These are phyloP conservation scores for Trypanosoma melophagium DNA, from an alignment of 208 protist genomes.

Conservation along the genomic window DNA sequence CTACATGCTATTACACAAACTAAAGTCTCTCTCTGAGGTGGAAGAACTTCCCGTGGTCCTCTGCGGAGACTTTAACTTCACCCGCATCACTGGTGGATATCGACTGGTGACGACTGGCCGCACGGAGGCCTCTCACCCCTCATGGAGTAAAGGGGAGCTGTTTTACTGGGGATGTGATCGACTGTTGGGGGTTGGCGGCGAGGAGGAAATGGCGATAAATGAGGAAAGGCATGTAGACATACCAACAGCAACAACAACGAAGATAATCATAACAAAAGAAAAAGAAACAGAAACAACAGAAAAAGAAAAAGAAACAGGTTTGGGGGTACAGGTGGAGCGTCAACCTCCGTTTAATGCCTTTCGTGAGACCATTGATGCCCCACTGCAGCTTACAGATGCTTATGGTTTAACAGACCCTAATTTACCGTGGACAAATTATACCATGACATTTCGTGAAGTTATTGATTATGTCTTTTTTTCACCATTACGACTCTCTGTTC, in stretches of 20 bases:
- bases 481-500: constrained; percentile 49
- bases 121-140: constrained; percentile 60
- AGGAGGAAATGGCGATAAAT: constrained; percentile 16
- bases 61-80: constrained; percentile 90
- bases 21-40: constrained; percentile 25
- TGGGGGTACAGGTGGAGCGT: background rate
- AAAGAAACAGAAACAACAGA: constrained; percentile 1
- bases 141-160: constrained; percentile 82
- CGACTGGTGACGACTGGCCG: constrained; percentile 73
- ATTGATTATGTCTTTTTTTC: constrained; percentile 91
- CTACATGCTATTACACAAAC: constrained; percentile 58
- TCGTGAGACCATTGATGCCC: constrained; percentile 35
- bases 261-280: constrained; percentile 4
- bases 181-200: constrained; percentile 57
- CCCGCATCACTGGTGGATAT: constrained; percentile 77
- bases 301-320: background rate
- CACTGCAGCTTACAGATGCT: constrained; percentile 50
- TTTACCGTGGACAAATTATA: constrained; percentile 89
- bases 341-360: constrained; percentile 36
- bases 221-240: background rate
- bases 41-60: constrained; percentile 47
- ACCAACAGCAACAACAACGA: background rate
- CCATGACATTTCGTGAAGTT: constrained; percentile 83
- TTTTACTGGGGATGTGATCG: constrained; percentile 87
- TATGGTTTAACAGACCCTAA: constrained; percentile 59